Evolutionary conservation across 306 rosid species (phyloP), one percentile per base, ranked within the genome.

Genomic region (Lotus japonicus): DNA sequence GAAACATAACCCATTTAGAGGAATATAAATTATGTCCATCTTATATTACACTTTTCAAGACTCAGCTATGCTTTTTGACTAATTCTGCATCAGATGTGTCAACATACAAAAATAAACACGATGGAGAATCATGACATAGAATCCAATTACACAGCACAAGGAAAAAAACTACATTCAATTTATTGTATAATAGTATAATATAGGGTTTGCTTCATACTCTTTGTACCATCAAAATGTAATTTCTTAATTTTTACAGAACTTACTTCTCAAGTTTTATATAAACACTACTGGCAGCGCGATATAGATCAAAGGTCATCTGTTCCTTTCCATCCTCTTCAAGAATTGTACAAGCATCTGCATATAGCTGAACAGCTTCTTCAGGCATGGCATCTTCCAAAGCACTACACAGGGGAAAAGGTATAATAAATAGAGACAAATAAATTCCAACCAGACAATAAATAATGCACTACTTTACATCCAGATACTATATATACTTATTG

Each of bases 301-400:
- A 94, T 13, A 94, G 74, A 81, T 94, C 98, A 84, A 94, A 94
- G 52, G 98, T 82, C 98, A 94, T 94, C 83, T 94, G 98, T 58
- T 94, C 97, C 77, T 74, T 90, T 50, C 79, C 95, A 56, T 94
- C 97, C 1, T 94, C 98, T 85, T 88, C 98, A 53, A 94, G 98
- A 86, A 76, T 71, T 62, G 87, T 72, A 77, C 89, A 85, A 58
- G 98, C 95, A 66, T 88, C 98, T 56, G 88, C 78, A 83, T 86
- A 94, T 19, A 94, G 81, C 79, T 85, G 89, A 80, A 94, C 82
- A 56, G 98, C 95, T 73, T 87, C 97, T 65, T 94, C 95, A 9
- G 97, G 87, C 79, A 74, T 38, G 52, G 81, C 72, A 79, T 90
- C 97, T 79, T 90, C 98, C 80, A 94, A 70, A 52, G 98, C 95